phyloP scores from a whole-genome alignment of 441 rosid species.

The Erodium texanum region DNA sequence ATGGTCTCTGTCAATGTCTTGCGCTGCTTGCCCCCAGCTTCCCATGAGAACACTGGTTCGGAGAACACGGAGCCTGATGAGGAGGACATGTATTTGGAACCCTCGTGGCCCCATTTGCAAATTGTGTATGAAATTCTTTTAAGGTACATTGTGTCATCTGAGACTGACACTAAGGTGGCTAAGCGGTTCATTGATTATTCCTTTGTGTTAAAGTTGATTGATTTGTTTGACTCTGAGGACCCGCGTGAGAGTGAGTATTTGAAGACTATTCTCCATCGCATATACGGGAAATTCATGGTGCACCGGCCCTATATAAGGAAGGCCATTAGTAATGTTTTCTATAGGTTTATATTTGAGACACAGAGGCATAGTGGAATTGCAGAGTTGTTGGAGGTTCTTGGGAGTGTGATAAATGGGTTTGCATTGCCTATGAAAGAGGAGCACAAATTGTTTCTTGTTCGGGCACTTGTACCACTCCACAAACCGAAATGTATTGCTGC shows the following conservation, averaged over 20 bases:
- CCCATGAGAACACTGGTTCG: constrained; percentile 77
- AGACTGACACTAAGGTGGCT: constrained; percentile 21
- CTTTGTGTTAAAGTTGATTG: constrained; percentile 65
- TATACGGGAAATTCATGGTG: constrained; percentile 22
- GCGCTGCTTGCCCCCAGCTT: constrained; percentile 67
- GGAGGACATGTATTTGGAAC: constrained; percentile 75
- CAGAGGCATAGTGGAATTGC: constrained; percentile 87
- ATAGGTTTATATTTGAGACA: constrained; percentile 78
- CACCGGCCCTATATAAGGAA: constrained; percentile 56
- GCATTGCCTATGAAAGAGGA: constrained; percentile 96
- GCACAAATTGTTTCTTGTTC: constrained; percentile 75
- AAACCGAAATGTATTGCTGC: constrained; percentile 62
- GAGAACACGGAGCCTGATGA: constrained; percentile 74
- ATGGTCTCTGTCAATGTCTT: constrained; percentile 66
- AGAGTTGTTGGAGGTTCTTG: constrained; percentile 79
- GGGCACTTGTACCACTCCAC: constrained; percentile 86
- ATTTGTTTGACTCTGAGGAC: constrained; percentile 82
- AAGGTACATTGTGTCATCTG: constrained; percentile 20
- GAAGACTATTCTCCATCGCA: constrained; percentile 69
- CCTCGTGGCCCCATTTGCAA: constrained; percentile 76
- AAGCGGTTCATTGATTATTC: constrained; percentile 77
- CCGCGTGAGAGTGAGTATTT: constrained; percentile 79
- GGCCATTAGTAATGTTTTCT: constrained; percentile 68
- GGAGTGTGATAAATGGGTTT: constrained; percentile 90
- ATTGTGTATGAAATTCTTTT: constrained; percentile 18